phyloP scores from a whole-genome alignment of 1,284 basidiomycete species.

The Ceratobasidium sp. region DNA sequence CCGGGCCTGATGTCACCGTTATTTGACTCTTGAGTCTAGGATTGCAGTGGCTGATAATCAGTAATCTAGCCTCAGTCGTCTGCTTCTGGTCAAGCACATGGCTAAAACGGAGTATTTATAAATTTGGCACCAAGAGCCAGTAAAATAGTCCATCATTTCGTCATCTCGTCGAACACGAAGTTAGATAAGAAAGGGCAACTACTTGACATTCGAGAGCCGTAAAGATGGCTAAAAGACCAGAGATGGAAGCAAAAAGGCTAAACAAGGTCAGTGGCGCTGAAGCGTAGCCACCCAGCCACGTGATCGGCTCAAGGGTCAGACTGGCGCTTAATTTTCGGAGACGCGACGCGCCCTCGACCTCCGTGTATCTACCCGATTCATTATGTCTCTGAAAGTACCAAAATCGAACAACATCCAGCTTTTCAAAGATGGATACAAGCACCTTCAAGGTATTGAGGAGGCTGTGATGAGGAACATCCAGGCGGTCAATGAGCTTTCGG shows the following conservation, averaged over 20 bases:
- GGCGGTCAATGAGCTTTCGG: slow-evolving; percentile 93
- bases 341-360: slow-evolving; percentile 47
- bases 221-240: too few relatives aligned
- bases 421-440: slow-evolving; percentile 97
- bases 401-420: slow-evolving; percentile 91
- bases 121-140: too few relatives aligned
- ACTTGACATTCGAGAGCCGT: too few relatives aligned
- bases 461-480: slow-evolving; percentile 96
- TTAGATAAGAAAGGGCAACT: too few relatives aligned
- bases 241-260: neutral
- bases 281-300: slow-evolving; percentile 8
- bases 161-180: neutral
- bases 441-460: slow-evolving; percentile 92
- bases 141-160: too few relatives aligned
- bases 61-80: neutral
- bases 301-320: neutral
- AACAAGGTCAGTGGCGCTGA: neutral
- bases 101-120: neutral
- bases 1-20: neutral
- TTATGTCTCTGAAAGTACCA: slow-evolving; percentile 96
- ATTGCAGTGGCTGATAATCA: neutral
- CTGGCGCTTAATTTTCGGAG: slow-evolving; percentile 46
- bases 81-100: slow-evolving; percentile 1
- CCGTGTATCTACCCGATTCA: slow-evolving; percentile 18
- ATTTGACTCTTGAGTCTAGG: neutral